Evolutionary conservation across 345 rosid genomes (phyloP).

Genomic region (Gossypium ekmanianum): DNA sequence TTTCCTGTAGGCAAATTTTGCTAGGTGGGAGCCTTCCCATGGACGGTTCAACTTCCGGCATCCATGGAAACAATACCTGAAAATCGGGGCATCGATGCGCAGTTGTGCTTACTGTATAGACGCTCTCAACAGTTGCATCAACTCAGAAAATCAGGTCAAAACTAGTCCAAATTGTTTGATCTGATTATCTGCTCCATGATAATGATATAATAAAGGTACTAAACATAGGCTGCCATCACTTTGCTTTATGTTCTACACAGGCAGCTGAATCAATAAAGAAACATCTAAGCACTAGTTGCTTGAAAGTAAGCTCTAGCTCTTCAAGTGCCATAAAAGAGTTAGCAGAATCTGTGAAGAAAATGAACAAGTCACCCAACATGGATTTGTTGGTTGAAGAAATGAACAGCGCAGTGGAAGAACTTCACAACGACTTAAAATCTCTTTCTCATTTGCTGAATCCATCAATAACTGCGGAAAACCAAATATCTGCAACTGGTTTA

Average conservation of each 20-base stretch:
- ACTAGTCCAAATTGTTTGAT: background rate
- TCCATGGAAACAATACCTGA: conserved; percentile 52
- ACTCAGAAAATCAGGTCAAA: conserved; percentile 32
- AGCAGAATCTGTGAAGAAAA: conserved; percentile 28
- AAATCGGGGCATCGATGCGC: conserved; percentile 39
- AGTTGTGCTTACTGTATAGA: conserved; percentile 41
- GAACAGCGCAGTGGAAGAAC: conserved; percentile 30
- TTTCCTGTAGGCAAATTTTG: conserved; percentile 34
- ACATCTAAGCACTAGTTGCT: conserved; percentile 28
- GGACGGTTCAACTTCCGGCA: conserved; percentile 47
- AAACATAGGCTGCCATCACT: background rate
- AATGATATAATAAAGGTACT: background rate
- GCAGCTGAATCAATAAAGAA: conserved; percentile 37
- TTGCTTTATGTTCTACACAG: conserved; percentile 21
- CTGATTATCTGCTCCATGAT: background rate
- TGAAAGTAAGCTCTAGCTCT: conserved; percentile 33
- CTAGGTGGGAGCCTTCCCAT: conserved; percentile 56
- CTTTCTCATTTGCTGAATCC: conserved; percentile 19
- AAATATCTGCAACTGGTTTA: too few species aligned
- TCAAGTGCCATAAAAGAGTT: conserved; percentile 31
- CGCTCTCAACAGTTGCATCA: conserved; percentile 31
- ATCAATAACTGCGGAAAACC: background rate
- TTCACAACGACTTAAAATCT: conserved; percentile 30
- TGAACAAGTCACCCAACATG: conserved; percentile 29
- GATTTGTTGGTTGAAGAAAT: conserved; percentile 35